Evolutionary conservation across 1,139 yeast species (phyloP), one percentile per base, ranked within the genome.

Genomic region (Yamadazyma conglobata): DNA sequence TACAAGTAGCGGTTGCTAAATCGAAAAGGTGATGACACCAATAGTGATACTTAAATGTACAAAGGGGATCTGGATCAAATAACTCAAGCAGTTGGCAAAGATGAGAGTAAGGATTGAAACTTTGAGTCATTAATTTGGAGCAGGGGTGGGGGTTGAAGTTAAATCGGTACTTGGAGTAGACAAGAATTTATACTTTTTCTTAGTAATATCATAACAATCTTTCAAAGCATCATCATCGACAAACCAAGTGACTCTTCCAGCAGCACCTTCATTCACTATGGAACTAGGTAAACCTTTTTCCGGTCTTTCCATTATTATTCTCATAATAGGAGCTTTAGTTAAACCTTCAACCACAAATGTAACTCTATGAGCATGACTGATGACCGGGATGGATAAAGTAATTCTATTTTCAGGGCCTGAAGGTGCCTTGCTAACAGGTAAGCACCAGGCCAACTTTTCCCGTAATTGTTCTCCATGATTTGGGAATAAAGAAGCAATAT

Each of bases 231-330:
- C 96, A 50, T 87, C 87, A 58, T 91, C 98, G 27, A 91, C 97
- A 65, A 91, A 91, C 98, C 98, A 91, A 11, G 91, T 77, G 7
- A 91, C 96, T 60, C 84, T 84, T 19, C 97, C 97, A 2, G 95
- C 96, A 15, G 96, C 96, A 20, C 88, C 87, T 58, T 88, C 97
- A 55, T 89, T 89, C 39, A 91, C 96, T 35, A 91, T 81, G 38
- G 94, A 80, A 39, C 94, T 84, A 15, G 98, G 98, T 42, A 91
- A 72, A 1, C 96, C 96, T 62, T 88, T 88, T 52, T 91, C 98
- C 4, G 97, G 96, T 50, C 96, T 77, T 62, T 91, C 97, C 91
- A 91, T 86, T 36, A 91, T 91, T 5, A 83, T 85, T 55, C 88
- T 81, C 56, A 91, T 77, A 36, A 91, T 81, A 5, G 96, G 95